phyloP scores from a whole-genome alignment of 2,329 filamentous ascomycete species.

The Lasiodiplodia theobromae region DNA sequence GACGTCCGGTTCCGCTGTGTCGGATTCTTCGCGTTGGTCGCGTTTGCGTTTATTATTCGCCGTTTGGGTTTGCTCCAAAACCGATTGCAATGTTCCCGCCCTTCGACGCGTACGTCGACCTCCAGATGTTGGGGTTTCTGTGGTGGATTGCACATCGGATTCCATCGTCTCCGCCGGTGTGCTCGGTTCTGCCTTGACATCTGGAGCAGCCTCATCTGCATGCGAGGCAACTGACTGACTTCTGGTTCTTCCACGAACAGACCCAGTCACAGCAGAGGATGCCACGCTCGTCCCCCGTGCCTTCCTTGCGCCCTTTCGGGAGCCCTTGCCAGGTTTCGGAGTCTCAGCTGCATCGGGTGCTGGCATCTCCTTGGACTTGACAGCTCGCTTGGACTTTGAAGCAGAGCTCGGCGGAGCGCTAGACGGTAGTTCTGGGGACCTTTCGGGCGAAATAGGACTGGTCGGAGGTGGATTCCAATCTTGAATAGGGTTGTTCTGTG shows the following conservation, averaged over 20 bases:
- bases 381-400: slow-evolving; percentile 18
- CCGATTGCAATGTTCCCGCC: slow-evolving; percentile 33
- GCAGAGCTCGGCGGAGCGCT: slow-evolving; percentile 7
- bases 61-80: slow-evolving; percentile 36
- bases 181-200: slow-evolving; percentile 57
- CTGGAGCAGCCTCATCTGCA: slow-evolving; percentile 50
- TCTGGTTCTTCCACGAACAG: slow-evolving; percentile 53
- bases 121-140: slow-evolving; percentile 26
- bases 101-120: slow-evolving; percentile 37
- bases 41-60: slow-evolving; percentile 51
- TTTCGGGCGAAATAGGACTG: slow-evolving; percentile 28
- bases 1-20: slow-evolving; percentile 40
- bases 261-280: slow-evolving; percentile 56
- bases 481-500: slow-evolving; percentile 8
- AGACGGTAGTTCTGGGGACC: slow-evolving; percentile 13
- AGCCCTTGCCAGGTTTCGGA: slow-evolving; percentile 8
- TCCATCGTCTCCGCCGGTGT: slow-evolving; percentile 53
- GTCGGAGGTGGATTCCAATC: slow-evolving; percentile 16
- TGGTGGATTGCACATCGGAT: slow-evolving; percentile 41
- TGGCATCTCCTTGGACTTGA: slow-evolving; percentile 29
- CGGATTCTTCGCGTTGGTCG: slow-evolving; percentile 40
- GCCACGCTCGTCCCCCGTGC: slow-evolving; percentile 48
- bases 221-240: slow-evolving; percentile 58
- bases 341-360: slow-evolving; percentile 26
- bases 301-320: slow-evolving; percentile 14